A percentile compares a stretch with the other conserved stretches of the same genome.
Conservation (phyloP, 805 yeast species). For the Pichia cabralensis region DNA sequence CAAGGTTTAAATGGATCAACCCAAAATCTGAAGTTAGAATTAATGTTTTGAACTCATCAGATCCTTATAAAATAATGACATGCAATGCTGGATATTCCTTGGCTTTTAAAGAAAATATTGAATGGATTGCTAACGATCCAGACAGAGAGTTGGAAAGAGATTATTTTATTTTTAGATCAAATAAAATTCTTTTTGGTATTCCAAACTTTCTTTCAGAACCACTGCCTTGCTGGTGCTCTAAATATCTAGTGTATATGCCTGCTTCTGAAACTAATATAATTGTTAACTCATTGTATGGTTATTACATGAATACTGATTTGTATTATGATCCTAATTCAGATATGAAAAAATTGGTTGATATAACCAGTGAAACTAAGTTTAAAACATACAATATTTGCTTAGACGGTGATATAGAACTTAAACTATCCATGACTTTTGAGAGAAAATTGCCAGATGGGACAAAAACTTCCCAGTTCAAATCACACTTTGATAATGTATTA, state of each 20-base stretch:
- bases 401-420: slow-evolving; percentile 51
- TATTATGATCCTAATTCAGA: slow-evolving; percentile 7
- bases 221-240: slow-evolving; percentile 49
- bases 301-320: slow-evolving; percentile 14
- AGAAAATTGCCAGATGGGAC: slow-evolving; percentile 27
- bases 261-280: slow-evolving; percentile 17
- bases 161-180: slow-evolving; percentile 55
- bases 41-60: slow-evolving; percentile 62
- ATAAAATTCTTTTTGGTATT: slow-evolving; percentile 55
- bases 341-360: slow-evolving; percentile 5
- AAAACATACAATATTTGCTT: slow-evolving; percentile 49
- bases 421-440: slow-evolving; percentile 50
- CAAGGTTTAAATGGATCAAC: slow-evolving; percentile 37
- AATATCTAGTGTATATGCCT: slow-evolving; percentile 37
- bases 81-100: slow-evolving; percentile 68
- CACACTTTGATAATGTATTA: slow-evolving; percentile 48
- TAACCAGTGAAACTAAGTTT: slow-evolving; percentile 15
- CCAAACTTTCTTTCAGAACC: slow-evolving; percentile 61
- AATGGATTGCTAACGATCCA: slow-evolving; percentile 50
- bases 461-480: slow-evolving; percentile 34
- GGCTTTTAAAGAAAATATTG: slow-evolving; percentile 55
- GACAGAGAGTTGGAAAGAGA: slow-evolving; percentile 48
- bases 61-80: slow-evolving; percentile 67
- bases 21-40: slow-evolving; percentile 42
- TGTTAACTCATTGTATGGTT: slow-evolving; percentile 19